These are phyloP conservation scores for Pythium dissimile DNA, from an alignment of 352 stramenopile species.

Conservation along the genomic window DNA sequence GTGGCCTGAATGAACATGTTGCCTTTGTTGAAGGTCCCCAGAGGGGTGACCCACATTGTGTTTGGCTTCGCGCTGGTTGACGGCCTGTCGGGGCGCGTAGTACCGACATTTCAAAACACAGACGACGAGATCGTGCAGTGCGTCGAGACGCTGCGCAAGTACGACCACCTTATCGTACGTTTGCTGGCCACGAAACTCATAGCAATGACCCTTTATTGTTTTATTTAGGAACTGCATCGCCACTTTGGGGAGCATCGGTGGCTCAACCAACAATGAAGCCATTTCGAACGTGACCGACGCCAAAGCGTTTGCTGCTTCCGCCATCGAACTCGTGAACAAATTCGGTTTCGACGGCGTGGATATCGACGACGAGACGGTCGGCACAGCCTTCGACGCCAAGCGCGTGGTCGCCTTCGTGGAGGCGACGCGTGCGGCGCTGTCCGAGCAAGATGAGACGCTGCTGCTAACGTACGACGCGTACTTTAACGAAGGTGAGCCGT, in stretches of 20 bases:
- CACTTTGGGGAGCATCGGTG: conserved; percentile 58
- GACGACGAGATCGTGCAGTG: conserved; percentile 54
- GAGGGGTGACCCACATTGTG: conserved; percentile 70
- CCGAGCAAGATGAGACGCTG: conserved; percentile 26
- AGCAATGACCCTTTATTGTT: neutral
- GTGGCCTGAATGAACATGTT: conserved; percentile 15
- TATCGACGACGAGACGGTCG: conserved; percentile 72
- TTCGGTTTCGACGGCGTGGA: conserved; percentile 74
- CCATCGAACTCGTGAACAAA: conserved; percentile 41
- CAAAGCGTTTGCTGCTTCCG: conserved; percentile 46
- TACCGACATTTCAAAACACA: conserved; percentile 54
- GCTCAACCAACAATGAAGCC: conserved; percentile 69
- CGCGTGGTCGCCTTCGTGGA: conserved; percentile 44
- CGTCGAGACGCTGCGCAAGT: conserved; percentile 48
- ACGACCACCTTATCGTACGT: neutral
- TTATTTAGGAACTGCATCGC: conserved; percentile 49
- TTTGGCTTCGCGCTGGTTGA: conserved; percentile 73
- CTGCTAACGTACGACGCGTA: conserved; percentile 74
- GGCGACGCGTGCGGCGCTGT: conserved; percentile 40
- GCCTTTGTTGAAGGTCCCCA: conserved; percentile 23
- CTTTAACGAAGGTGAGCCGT: conserved; percentile 43
- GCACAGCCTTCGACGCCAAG: conserved; percentile 46
- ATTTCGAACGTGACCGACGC: conserved; percentile 43
- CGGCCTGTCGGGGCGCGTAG: conserved; percentile 29
- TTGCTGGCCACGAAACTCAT: neutral